Conservation (phyloP, 2,329 filamentous ascomycete species). For the Aspergillus quadricinctus region DNA sequence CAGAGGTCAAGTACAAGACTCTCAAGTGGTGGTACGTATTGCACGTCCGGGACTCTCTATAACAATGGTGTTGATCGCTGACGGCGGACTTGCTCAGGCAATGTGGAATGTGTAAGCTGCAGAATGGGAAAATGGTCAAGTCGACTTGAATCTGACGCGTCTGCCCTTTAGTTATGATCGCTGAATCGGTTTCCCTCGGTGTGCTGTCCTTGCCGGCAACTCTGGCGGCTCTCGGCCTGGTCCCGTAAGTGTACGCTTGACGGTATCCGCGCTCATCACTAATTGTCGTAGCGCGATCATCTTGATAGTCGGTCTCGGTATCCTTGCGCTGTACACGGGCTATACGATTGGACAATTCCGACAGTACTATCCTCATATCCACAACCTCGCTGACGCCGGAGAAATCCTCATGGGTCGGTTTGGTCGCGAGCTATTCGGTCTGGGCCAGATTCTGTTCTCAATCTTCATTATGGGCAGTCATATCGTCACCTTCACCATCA, state of each 20-base stretch:
- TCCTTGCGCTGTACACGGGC: slow-evolving; percentile 56
- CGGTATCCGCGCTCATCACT: slow-evolving; percentile 2
- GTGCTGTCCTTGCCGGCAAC: slow-evolving; percentile 53
- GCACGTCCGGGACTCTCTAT: too few relatives aligned
- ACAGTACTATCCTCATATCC: slow-evolving; percentile 53
- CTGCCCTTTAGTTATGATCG: slow-evolving; percentile 45
- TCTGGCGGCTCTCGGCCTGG: slow-evolving; percentile 48
- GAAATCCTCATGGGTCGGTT: slow-evolving; percentile 57
- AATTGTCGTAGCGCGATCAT: slow-evolving; percentile 43
- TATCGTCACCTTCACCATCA: slow-evolving; percentile 64
- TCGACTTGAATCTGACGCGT: not conserved
- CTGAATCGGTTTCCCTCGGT: slow-evolving; percentile 53
- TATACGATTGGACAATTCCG: slow-evolving; percentile 58
- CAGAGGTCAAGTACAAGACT: slow-evolving; percentile 46
- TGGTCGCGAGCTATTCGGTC: slow-evolving; percentile 59
- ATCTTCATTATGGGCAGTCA: slow-evolving; percentile 69
- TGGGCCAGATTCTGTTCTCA: slow-evolving; percentile 60
- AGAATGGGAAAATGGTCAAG: not conserved
- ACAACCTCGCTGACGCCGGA: slow-evolving; percentile 65
- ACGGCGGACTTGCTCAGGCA: slow-evolving; percentile 23
- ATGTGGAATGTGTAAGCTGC: slow-evolving; percentile 31
- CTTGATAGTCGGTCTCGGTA: slow-evolving; percentile 51
- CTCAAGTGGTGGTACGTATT: slow-evolving; percentile 36
- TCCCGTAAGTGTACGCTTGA: slow-evolving; percentile 36
- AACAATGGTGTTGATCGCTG: slow-evolving; percentile 31